Evolutionary conservation across 768 basidiomycete genomes (phyloP).

Genomic region (Obba rivulosa): DNA sequence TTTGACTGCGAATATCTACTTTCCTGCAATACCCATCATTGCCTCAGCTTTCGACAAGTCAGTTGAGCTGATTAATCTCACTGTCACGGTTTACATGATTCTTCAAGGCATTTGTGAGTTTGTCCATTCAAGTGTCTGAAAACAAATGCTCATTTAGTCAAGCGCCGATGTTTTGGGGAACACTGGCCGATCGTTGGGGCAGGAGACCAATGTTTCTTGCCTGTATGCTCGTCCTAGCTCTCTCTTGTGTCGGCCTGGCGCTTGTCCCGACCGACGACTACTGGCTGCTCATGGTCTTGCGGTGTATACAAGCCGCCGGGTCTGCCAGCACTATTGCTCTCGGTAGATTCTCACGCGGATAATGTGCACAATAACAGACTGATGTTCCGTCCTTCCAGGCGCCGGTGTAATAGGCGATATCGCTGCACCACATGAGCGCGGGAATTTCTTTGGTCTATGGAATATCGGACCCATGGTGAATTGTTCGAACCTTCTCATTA

Average conservation of each 20-base stretch:
- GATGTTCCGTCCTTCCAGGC: conserved; percentile 29
- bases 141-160: too few species aligned
- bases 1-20: conserved; percentile 71
- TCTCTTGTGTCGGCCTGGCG: conserved; percentile 62
- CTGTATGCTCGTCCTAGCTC: conserved; percentile 57
- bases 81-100: conserved; percentile 74
- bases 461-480: conserved; percentile 59
- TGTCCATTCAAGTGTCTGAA: neutral
- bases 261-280: conserved; percentile 54
- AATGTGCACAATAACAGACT: neutral
- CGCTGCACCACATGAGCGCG: conserved; percentile 65
- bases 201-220: conserved; percentile 57
- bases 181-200: conserved; percentile 61
- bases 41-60: conserved; percentile 58
- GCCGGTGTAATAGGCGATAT: conserved; percentile 81
- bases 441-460: conserved; percentile 67
- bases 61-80: conserved; percentile 70
- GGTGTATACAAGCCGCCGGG: conserved; percentile 75
- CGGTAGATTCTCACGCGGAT: conserved; percentile 32
- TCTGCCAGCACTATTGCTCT: conserved; percentile 76
- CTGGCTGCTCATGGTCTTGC: conserved; percentile 76
- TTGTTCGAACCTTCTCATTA: neutral
- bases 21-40: conserved; percentile 72
- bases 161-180: conserved; percentile 59
- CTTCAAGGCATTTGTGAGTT: conserved; percentile 56